Evolutionary conservation across 2,329 filamentous ascomycete species (phyloP).

Genomic region (Pyricularia sp.): DNA sequence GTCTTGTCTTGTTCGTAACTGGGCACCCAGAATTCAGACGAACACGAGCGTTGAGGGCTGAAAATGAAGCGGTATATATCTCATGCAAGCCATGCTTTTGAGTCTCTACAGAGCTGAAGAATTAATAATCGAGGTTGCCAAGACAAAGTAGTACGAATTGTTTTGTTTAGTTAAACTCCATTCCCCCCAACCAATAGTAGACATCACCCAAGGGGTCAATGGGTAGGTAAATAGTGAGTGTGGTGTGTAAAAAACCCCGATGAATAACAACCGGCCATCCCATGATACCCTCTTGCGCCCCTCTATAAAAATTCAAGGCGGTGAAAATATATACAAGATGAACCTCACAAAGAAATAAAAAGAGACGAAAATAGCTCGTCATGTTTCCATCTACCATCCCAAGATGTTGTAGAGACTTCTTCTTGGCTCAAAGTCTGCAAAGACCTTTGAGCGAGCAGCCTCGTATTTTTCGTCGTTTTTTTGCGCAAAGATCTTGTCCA

Average conservation of each 20-base stretch:
- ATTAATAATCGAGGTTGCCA: neutral
- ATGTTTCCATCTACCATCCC: neutral
- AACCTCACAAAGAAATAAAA: neutral
- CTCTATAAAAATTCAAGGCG: neutral
- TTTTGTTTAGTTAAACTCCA: neutral
- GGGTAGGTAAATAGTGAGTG: neutral
- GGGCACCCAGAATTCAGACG: neutral
- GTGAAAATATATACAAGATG: neutral
- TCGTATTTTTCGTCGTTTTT: conserved; percentile 6
- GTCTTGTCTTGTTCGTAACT: neutral
- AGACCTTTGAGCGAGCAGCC: conserved; percentile 3
- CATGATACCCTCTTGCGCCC: neutral
- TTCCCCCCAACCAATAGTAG: neutral
- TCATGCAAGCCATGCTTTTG: neutral
- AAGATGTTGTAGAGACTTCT: conserved; percentile 4
- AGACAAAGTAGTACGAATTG: neutral
- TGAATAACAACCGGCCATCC: neutral
- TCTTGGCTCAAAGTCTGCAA: conserved; percentile 1
- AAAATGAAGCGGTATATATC: neutral
- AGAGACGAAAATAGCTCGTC: neutral
- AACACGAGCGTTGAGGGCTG: neutral
- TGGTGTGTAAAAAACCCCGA: neutral
- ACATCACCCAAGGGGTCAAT: neutral
- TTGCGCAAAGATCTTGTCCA: conserved; percentile 25
- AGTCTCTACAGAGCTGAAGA: neutral